Percentiles rank a stretch among this genome's conserved stretches.
phyloP scores from a whole-genome alignment of 2,329 filamentous ascomycete species.

The Aspergillus piperis region DNA sequence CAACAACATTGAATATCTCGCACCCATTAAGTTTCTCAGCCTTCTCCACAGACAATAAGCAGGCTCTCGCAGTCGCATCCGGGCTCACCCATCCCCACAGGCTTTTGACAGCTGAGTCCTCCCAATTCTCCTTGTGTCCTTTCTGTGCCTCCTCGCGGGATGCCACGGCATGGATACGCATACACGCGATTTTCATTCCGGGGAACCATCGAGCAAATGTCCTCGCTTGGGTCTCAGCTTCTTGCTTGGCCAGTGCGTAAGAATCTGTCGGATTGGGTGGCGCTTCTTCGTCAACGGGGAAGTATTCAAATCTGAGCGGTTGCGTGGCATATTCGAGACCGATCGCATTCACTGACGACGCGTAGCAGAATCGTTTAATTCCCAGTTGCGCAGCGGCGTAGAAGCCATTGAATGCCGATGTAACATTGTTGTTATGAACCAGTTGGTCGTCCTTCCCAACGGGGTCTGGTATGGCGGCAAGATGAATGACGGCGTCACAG shows the following conservation, averaged over 20 bases:
- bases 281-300: constrained; percentile 42
- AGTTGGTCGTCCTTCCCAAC: constrained; percentile 33
- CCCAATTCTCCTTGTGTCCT: constrained; percentile 38
- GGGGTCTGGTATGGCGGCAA: constrained; percentile 41
- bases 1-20: constrained; percentile 40
- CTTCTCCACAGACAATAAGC: constrained; percentile 36
- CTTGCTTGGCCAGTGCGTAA: constrained; percentile 41
- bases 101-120: constrained; percentile 36
- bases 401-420: constrained; percentile 43
- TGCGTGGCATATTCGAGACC: constrained; percentile 41
- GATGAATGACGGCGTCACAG: constrained; percentile 43
- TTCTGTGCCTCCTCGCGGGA: constrained; percentile 31
- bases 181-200: constrained; percentile 40
- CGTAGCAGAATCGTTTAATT: constrained; percentile 40
- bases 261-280: constrained; percentile 36
- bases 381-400: constrained; percentile 38
- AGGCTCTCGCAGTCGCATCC: constrained; percentile 38
- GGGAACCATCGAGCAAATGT: constrained; percentile 41
- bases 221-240: constrained; percentile 38
- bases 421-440: constrained; percentile 43
- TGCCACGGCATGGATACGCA: constrained; percentile 43
- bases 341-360: constrained; percentile 42
- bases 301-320: constrained; percentile 39
- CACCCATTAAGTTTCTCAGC: constrained; percentile 34
- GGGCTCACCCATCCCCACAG: constrained; percentile 43